Evolutionary conservation across 345 rosid species (phyloP).

Genomic region (Cardamine resedifolia): DNA sequence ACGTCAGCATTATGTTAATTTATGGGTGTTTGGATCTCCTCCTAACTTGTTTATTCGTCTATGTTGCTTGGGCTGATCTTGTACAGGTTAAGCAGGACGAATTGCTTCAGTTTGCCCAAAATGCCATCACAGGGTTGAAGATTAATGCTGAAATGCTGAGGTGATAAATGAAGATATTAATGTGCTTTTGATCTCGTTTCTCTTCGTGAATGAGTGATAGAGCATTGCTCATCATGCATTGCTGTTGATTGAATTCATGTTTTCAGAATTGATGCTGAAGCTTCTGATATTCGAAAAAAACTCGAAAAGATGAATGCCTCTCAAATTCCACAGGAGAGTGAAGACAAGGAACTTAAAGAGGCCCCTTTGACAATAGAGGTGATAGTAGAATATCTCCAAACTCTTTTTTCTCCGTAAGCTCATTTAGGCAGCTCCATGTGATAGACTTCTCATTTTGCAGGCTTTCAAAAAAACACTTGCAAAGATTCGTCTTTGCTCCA

Average conservation of each 20-base stretch:
- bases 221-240: slow-evolving; percentile 22
- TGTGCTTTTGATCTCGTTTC: slow-evolving; percentile 25
- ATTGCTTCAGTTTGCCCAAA: slow-evolving; percentile 90
- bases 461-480: slow-evolving; percentile 77
- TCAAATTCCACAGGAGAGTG: slow-evolving; percentile 43
- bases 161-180: slow-evolving; percentile 40
- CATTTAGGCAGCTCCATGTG: slow-evolving; percentile 7
- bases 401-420: background rate
- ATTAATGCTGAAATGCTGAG: slow-evolving; percentile 70
- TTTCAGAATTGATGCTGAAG: slow-evolving; percentile 83
- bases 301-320: slow-evolving; percentile 53
- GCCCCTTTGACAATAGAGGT: slow-evolving; percentile 66
- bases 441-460: slow-evolving; percentile 43
- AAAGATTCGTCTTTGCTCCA: slow-evolving; percentile 69
- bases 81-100: slow-evolving; percentile 92
- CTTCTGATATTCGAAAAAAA: slow-evolving; percentile 57
- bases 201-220: background rate
- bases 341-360: slow-evolving; percentile 47
- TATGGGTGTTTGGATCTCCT: slow-evolving; percentile 20
- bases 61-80: slow-evolving; percentile 15
- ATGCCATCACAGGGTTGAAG: slow-evolving; percentile 85
- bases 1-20: background rate
- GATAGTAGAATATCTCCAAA: slow-evolving; percentile 25
- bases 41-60: slow-evolving; percentile 9
- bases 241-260: slow-evolving; percentile 27